Base-by-base conservation (phyloP, 1,139 yeast genomes). In the Yamadazyma taylorii region DNA sequence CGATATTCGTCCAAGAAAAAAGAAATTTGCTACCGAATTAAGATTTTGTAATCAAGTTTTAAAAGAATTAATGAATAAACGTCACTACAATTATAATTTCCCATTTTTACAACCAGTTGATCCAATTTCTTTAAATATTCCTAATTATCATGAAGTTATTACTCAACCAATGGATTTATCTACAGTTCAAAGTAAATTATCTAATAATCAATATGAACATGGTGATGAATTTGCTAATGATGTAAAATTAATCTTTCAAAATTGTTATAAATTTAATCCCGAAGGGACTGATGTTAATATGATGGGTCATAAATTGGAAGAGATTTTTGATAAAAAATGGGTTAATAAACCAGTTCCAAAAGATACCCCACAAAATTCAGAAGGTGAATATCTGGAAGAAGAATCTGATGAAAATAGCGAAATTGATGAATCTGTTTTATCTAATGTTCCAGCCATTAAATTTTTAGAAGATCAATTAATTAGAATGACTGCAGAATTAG, bases 61-160 rank as follows among this genome's bases (percentile, higher is more conserved):
- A 37, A 86, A 85, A 58, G 99, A 92, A 52, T 70, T 92, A 53
- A 71, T 70, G 47, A 79, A 86, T 17, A 92, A 92, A 61, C 90
- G 88, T 62, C 87, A 89, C 57, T 87, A 85, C 52, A 74, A 80
- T 37, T 83, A 84, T 56, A 83, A 92, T 47, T 92, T 84, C 63
- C 97, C 98, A 24, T 92, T 92, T 55, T 66, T 92, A 53, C 84
- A 78, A 42, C 98, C 99, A 0, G 98, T 92, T 33, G 98, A 94
- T 60, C 92, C 97, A 0, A 89, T 89, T 24, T 96, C 96, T 8
- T 75, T 90, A 53, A 89, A 88, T 55, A 84, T 95, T 49, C 98
- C 98, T 24, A 81, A 89, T 35, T 92, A 94, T 61, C 75, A 76
- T 52, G 92, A 90, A 48, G 69, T 88, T 41, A 82, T 92, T 42